phyloP scores from a whole-genome alignment of 1,139 yeast species.

The Taphrina wiesneri region DNA sequence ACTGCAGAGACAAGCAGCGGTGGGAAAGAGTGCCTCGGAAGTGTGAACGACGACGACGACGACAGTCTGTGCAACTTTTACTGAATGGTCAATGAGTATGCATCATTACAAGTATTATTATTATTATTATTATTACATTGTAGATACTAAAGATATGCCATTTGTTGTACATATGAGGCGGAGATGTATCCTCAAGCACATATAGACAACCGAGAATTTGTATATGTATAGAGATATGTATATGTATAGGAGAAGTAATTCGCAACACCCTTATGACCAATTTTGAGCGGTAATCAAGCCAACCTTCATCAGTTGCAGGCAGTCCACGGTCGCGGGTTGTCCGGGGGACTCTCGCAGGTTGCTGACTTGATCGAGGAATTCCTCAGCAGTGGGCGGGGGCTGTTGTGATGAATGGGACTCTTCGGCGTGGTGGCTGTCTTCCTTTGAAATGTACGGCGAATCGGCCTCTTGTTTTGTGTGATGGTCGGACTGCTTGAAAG shows the following conservation, averaged over 20 bases:
- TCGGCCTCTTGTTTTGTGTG: background rate
- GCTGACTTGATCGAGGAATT: background rate
- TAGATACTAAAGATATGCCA: too few relatives aligned
- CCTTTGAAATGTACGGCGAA: background rate
- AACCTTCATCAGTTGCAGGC: constrained; percentile 23
- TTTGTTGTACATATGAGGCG: too few relatives aligned
- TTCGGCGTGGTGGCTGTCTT: background rate
- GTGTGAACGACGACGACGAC: too few relatives aligned
- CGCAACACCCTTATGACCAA: background rate
- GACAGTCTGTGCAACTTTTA: too few relatives aligned
- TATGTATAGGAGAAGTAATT: background rate
- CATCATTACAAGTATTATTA: too few relatives aligned
- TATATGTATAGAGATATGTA: background rate
- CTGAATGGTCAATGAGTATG: too few relatives aligned
- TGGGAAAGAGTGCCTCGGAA: background rate
- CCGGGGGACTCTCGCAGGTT: background rate
- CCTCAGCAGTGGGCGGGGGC: background rate
- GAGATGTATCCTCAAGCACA: background rate
- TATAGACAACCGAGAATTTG: too few relatives aligned
- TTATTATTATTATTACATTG: too few relatives aligned
- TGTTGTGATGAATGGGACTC: too few relatives aligned
- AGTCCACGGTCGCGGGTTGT: background rate
- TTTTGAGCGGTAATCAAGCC: constrained; percentile 16
- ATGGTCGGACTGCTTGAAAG: constrained; percentile 9
- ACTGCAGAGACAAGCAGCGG: background rate